Base-by-base conservation (phyloP, 176 grass and related monocot species). In the Aegilops longissima region DNA sequence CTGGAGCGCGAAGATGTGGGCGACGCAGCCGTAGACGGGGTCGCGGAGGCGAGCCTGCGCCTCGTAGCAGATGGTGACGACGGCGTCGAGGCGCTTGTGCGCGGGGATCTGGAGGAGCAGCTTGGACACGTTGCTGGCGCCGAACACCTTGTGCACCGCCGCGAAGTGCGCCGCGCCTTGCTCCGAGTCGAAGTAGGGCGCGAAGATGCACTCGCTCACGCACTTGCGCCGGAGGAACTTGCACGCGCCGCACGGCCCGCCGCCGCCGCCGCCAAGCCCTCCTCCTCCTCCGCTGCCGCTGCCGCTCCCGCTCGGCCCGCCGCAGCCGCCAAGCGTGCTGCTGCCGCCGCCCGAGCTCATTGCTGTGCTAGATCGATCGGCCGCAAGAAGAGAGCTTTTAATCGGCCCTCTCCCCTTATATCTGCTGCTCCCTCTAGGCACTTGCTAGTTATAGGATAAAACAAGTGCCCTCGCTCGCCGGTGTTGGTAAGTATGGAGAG, bases 111-210 rank as follows among this genome's bases (percentile, higher is more conserved):
- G 95, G 89, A 92, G 91, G 34, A 98, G 93, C 12, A 98, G 93
- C 91, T 98, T 98, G 77, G 95, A 98, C 54, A 95, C 93, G 88
- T 98, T 98, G 89, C 95, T 98, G 70, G 95, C 95, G 56, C 95
- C 95, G 86, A 98, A 98, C 88, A 98, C 95, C 90, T 98, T 98
- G 89, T 98, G 95, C 87, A 98, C 95, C 6, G 95, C 95, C 61
- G 95, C 95, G 82, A 98, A 98, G 87, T 95, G 95, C 86, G 93
- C 91, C 67, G 93, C 93, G 27, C 95, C 95, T 76, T 98, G 95
- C 91, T 98, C 95, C 38, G 95, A 94, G 79, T 98, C 93, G 82
- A 98, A 98, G 89, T 95, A 98, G 27, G 95, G 95, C 75, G 95
- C 95, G 65, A 98, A 98, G 84, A 98, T 93, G 93, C 95, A 98